Base-by-base conservation (phyloP, 257 asterid genomes). In the Nicotiana otophora region DNA sequence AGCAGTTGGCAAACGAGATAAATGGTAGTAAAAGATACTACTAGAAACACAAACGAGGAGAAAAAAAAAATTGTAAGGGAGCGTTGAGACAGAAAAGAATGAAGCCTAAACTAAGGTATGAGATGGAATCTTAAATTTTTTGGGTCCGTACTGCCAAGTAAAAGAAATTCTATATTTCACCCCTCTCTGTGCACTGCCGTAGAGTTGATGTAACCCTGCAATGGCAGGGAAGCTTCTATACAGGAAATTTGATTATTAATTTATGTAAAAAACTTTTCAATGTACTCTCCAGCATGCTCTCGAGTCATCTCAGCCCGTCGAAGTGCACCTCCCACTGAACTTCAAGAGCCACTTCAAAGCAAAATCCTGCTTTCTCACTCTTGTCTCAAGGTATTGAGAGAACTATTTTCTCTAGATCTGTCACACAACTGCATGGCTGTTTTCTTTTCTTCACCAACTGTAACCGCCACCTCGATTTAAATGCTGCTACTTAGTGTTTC, bases 221-320 rank as follows among this genome's bases (percentile, higher is more conserved):
- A 88, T 67, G 86, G 86, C 86, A 86, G 92, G 94, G 93, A 82
- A 39, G 83, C 81, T 84, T 89, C 93, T 90, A 91, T 91, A 91
- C 95, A 91, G 67, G 85, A 87, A 88, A 84, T 84, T 42, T 82
- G n/a, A 85, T 88, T 89, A 86, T 88, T 87, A 80, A 83, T 81
- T 84, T 87, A 87, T 82, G 60, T 51, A 74, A 58, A 79, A 63
- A 80, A 51, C 42, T 78, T 51, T 19, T 5, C 55, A 57, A 48
- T 48, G 14, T 65, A 33, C 83, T 30, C 64, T 77, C 80, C 67
- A 77, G 78, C 82, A 74, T 85, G 82, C 77, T 58, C 80, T 17
- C 7, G 55, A 7, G 60, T 60, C 72, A 28, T 69, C 55, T 69
- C 79, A 46, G 76, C 77, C 80, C 51, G 78, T 51, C 67, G 34